Evolutionary conservation across 2,329 filamentous ascomycete genomes (phyloP).

Genomic region (Colletotrichum acutatum): DNA sequence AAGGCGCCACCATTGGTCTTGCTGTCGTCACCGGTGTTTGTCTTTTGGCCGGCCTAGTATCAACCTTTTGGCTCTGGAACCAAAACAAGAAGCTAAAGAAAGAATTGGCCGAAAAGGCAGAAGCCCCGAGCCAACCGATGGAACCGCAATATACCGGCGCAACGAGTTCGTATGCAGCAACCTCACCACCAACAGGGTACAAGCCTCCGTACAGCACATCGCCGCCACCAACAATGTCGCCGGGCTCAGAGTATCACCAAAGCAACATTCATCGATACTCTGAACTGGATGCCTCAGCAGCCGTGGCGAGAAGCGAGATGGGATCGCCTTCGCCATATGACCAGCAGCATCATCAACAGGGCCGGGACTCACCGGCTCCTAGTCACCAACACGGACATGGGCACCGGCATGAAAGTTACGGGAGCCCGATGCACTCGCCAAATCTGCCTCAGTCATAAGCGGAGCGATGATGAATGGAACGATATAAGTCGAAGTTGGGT

Average conservation of each 20-base stretch:
- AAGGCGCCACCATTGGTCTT: constrained; percentile 41
- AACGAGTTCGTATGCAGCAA: constrained; percentile 5
- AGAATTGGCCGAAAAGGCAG: constrained; percentile 25
- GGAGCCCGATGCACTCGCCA: neutral
- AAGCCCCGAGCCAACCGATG: neutral
- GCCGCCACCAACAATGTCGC: constrained; percentile 1
- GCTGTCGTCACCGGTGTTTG: constrained; percentile 39
- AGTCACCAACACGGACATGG: neutral
- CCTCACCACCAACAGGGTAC: constrained; percentile 18
- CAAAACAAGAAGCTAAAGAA: constrained; percentile 38
- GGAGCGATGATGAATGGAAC: rapidly evolving
- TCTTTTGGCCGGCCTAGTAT: constrained; percentile 31
- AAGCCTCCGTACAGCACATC: constrained; percentile 13
- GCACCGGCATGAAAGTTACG: neutral
- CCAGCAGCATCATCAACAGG: constrained; percentile 14
- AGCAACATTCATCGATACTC: constrained; percentile 36
- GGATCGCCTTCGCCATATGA: constrained; percentile 30
- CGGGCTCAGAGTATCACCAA: constrained; percentile 30
- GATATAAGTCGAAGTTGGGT: neutral
- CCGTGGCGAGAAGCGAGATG: constrained; percentile 31
- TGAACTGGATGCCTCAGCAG: constrained; percentile 38
- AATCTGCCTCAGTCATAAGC: neutral
- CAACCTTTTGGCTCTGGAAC: constrained; percentile 36
- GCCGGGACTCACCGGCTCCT: constrained; percentile 13
- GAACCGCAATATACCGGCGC: constrained; percentile 11